Conservation (phyloP, 23 red algal genomes). For the Gracilariopsis chorda region DNA sequence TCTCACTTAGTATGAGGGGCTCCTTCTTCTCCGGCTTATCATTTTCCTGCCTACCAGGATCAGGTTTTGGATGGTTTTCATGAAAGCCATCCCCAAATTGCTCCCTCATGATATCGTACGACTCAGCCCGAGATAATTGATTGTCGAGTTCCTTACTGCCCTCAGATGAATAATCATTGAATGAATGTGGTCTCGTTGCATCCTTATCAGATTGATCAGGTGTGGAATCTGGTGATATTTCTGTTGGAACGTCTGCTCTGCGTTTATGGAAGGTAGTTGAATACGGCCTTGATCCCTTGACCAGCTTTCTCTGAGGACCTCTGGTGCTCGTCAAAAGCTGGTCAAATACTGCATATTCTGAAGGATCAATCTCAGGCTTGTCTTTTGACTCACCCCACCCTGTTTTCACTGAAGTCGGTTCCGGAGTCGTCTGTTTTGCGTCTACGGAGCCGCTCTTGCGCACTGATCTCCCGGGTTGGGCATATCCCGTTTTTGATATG, state of each 20-base stretch:
- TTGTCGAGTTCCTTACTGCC: too few species aligned
- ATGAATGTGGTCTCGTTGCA: background rate
- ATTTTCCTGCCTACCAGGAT: background rate
- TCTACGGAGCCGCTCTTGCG: background rate
- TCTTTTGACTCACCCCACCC: background rate
- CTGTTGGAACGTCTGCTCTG: background rate
- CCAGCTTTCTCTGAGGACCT: constrained; percentile 20
- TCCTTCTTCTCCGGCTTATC: background rate
- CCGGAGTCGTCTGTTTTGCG: background rate
- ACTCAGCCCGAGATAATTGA: too few species aligned
- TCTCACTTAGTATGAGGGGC: background rate
- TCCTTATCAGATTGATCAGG: background rate
- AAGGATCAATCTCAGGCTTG: background rate
- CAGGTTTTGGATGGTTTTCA: background rate
- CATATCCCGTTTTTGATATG: too few species aligned
- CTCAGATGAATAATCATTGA: too few species aligned
- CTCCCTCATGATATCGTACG: constrained; percentile 3
- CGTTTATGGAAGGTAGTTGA: background rate
- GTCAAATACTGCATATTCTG: constrained; percentile 45
- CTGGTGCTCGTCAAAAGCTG: constrained; percentile 9
- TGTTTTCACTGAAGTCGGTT: background rate
- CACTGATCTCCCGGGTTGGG: too few species aligned
- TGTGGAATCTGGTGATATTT: background rate
- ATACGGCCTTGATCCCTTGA: constrained; percentile 38
- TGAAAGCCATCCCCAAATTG: background rate